Conservation (phyloP, 352 stramenopile species). For the Hyaloperonospora arabidopsidis region DNA sequence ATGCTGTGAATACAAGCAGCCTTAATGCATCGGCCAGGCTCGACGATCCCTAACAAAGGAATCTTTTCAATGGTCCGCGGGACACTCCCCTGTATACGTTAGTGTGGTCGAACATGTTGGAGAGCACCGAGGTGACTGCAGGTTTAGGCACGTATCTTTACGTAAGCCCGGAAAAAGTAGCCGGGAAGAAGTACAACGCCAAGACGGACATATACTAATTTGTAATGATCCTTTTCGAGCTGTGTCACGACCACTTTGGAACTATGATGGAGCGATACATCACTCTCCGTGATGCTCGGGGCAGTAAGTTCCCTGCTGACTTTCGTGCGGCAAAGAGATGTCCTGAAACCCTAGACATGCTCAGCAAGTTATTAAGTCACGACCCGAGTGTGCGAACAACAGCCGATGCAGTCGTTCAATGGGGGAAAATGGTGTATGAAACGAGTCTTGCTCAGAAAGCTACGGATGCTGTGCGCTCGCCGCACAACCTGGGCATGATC, state of each 20-base stretch:
- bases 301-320: conserved; percentile 52
- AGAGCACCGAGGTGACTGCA: conserved; percentile 76
- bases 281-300: conserved; percentile 62
- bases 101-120: conserved; percentile 63
- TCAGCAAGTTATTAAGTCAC: conserved; percentile 47
- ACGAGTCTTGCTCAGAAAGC: conserved; percentile 45
- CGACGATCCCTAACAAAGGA: conserved; percentile 29
- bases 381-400: conserved; percentile 49
- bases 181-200: conserved; percentile 85
- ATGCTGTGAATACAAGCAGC: conserved; percentile 76
- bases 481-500: conserved; percentile 27
- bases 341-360: conserved; percentile 65
- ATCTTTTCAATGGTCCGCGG: conserved; percentile 14
- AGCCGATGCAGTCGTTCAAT: conserved; percentile 61
- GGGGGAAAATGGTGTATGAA: conserved; percentile 74
- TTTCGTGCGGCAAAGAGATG: conserved; percentile 46
- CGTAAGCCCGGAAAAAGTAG: conserved; percentile 84
- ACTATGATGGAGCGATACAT: conserved; percentile 88
- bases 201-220: conserved; percentile 89
- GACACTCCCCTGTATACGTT: conserved; percentile 39
- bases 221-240: conserved; percentile 88
- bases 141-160: conserved; percentile 88
- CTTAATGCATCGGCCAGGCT: conserved; percentile 32
- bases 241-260: conserved; percentile 82
- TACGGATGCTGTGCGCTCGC: conserved; percentile 48